These are phyloP conservation scores for Pseudozyma tsukubaensis DNA, from an alignment of 1,284 basidiomycete genomes.

Conservation along the genomic window DNA sequence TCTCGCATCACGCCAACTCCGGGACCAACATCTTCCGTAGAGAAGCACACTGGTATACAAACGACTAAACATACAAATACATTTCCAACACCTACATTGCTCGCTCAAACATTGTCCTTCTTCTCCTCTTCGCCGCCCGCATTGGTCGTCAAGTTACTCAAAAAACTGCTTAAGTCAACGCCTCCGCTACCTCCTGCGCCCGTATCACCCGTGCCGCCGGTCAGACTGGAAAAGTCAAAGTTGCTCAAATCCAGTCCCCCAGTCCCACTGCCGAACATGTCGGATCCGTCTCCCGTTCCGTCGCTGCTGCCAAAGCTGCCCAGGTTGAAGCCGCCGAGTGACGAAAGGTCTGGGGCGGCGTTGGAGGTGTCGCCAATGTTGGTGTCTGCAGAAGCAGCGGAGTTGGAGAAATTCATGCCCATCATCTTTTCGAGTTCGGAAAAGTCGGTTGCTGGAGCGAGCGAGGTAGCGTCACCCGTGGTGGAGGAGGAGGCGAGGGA, in stretches of 20 bases:
- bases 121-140: constrained; percentile 54
- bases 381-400: constrained; percentile 3
- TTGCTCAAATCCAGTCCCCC: constrained; percentile 43
- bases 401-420: constrained; percentile 38
- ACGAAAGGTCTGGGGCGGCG: constrained; percentile 12
- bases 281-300: constrained; percentile 14
- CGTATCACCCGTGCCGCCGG: constrained; percentile 62
- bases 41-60: too few relatives aligned
- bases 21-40: too few relatives aligned
- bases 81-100: constrained; percentile 58
- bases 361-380: not conserved
- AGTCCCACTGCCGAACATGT: constrained; percentile 26
- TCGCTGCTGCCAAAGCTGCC: not conserved
- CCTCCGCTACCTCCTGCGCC: constrained; percentile 65
- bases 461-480: constrained; percentile 1
- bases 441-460: constrained; percentile 22
- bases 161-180: constrained; percentile 64
- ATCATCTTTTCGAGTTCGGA: constrained; percentile 47
- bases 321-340: constrained; percentile 25
- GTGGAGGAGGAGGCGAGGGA: constrained; percentile 11
- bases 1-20: too few relatives aligned
- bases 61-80: constrained; percentile 24
- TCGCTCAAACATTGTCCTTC: not conserved
- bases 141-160: constrained; percentile 60
- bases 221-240: constrained; percentile 42